These are phyloP conservation scores for Vachellia pachyceras DNA, from an alignment of 306 rosid genomes.

Conservation along the genomic window DNA sequence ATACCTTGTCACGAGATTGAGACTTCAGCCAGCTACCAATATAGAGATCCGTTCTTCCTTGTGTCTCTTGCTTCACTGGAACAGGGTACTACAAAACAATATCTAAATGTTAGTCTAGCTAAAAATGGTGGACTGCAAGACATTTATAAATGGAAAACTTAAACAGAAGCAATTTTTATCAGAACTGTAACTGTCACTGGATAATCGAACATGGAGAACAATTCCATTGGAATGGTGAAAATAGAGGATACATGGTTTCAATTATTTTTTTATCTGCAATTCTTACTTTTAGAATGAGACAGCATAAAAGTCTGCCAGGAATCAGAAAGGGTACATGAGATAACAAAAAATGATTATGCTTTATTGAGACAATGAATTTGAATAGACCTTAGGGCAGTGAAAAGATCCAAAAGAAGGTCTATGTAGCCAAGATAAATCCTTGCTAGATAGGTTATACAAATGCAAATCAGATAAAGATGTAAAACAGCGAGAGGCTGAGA, in stretches of 20 bases:
- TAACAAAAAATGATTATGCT: background rate
- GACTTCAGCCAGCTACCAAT: constrained; percentile 88
- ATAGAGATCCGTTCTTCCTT: constrained; percentile 81
- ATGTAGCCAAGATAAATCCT: background rate
- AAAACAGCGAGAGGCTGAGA: background rate
- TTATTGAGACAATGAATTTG: background rate
- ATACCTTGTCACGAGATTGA: constrained; percentile 85
- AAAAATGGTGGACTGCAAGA: background rate
- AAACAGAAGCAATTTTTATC: constrained; percentile 11
- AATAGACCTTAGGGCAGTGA: background rate
- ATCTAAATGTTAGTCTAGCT: constrained; percentile 1
- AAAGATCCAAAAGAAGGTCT: constrained; percentile 9
- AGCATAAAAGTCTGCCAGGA: background rate
- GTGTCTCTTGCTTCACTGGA: constrained; percentile 86
- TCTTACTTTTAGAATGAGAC: constrained; percentile 17
- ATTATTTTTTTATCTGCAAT: background rate
- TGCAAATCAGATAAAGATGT: background rate
- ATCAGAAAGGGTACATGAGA: background rate
- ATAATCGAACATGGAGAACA: constrained; percentile 27
- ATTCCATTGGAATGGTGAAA: constrained; percentile 3
- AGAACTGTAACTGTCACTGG: constrained; percentile 8
- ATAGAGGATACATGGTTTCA: background rate
- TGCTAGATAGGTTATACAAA: background rate
- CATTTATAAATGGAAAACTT: background rate
- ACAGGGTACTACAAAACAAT: constrained; percentile 74